These are phyloP conservation scores for Vanrija sp. DNA, from an alignment of 1,284 basidiomycete species.

Conservation along the genomic window DNA sequence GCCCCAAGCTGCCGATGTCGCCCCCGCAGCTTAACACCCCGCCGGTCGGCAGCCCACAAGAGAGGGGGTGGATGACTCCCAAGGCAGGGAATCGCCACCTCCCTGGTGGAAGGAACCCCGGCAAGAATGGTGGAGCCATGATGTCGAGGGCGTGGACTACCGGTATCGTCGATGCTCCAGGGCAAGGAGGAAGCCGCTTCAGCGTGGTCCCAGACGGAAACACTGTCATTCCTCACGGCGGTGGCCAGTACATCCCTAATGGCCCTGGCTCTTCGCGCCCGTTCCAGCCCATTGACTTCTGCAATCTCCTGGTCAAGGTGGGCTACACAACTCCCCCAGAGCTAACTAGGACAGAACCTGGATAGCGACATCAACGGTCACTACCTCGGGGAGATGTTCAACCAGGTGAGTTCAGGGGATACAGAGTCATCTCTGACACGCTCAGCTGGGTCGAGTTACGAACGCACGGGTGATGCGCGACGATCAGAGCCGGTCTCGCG, in stretches of 20 bases:
- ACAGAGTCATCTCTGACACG: constrained; percentile 51
- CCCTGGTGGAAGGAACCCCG: not conserved
- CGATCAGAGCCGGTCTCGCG: constrained; percentile 73
- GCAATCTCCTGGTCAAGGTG: constrained; percentile 66
- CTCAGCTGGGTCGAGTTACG: constrained; percentile 75
- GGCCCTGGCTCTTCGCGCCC: constrained; percentile 73
- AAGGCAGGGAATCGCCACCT: not conserved
- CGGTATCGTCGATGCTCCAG: constrained; percentile 20
- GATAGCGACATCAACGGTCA: constrained; percentile 77
- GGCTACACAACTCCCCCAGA: not conserved
- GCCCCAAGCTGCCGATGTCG: not conserved
- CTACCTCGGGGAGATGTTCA: constrained; percentile 70
- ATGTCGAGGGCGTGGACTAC: constrained; percentile 24
- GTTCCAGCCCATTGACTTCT: constrained; percentile 82
- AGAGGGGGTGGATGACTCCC: too few species aligned
- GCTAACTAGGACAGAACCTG: constrained; percentile 59
- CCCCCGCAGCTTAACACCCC: not conserved
- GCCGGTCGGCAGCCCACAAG: not conserved
- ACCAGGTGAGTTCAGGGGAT: constrained; percentile 51
- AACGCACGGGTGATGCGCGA: constrained; percentile 93
- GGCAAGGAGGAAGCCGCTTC: constrained; percentile 11
- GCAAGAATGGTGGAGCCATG: not conserved
- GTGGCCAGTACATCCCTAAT: constrained; percentile 77
- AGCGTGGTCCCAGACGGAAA: constrained; percentile 34
- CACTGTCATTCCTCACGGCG: constrained; percentile 64